These are phyloP conservation scores for Wickerhamomyces chaumierensis DNA, from an alignment of 805 yeast genomes.

Conservation along the genomic window DNA sequence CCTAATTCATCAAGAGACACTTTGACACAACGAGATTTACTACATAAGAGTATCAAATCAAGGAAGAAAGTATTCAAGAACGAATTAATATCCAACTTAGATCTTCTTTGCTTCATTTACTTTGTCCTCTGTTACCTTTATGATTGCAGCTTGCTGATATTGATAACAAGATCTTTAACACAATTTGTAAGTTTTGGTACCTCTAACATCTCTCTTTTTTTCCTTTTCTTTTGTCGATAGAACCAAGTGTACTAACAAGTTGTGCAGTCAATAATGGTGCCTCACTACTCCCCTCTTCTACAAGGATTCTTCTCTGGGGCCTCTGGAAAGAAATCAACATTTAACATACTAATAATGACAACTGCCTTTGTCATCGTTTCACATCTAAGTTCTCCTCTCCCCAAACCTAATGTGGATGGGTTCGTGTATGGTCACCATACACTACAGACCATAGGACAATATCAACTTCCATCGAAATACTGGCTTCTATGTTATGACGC, in stretches of 20 bases:
- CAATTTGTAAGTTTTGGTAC: constrained; percentile 7
- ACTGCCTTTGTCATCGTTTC: constrained; percentile 3
- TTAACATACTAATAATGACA: constrained; percentile 8
- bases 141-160: constrained; percentile 17
- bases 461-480: constrained; percentile 8
- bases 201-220: not conserved
- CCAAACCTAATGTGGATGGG: constrained; percentile 14
- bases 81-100: constrained; percentile 7
- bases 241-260: not conserved
- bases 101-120: constrained; percentile 4
- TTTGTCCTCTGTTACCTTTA: constrained; percentile 11
- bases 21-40: not conserved
- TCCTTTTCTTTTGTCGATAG: no score
- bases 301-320: constrained; percentile 5
- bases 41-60: constrained; percentile 7
- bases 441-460: constrained; percentile 16
- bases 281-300: constrained; percentile 2
- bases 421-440: constrained; percentile 18
- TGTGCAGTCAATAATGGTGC: constrained; percentile 1
- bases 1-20: not conserved
- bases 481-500: constrained; percentile 10
- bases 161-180: constrained; percentile 6
- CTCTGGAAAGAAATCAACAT: constrained; percentile 5
- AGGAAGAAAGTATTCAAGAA: constrained; percentile 8
- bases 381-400: constrained; percentile 11